These are phyloP conservation scores for Microthlaspi erraticum DNA, from an alignment of 345 rosid genomes.

Conservation along the genomic window DNA sequence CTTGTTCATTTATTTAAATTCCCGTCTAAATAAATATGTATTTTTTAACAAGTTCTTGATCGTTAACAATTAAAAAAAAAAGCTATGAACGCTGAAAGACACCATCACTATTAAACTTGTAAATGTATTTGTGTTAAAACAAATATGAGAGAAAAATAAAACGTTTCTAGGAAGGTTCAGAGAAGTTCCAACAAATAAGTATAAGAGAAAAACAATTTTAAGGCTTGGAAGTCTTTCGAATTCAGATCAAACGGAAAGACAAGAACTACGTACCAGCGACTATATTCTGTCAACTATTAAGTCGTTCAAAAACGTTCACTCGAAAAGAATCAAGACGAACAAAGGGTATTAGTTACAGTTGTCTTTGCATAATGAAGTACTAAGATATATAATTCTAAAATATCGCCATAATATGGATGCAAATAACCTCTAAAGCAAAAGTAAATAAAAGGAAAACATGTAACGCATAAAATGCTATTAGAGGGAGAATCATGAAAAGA, in stretches of 20 bases:
- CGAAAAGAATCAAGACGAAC: neutral
- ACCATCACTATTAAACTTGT: neutral
- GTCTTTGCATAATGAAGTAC: conserved; percentile 4
- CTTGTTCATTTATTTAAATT: conserved; percentile 16
- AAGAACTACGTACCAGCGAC: neutral
- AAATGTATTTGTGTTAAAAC: neutral
- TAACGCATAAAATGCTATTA: conserved; percentile 5
- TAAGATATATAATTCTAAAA: neutral
- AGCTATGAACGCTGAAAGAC: neutral
- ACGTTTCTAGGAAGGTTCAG: neutral
- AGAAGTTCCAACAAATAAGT: neutral
- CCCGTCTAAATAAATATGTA: neutral
- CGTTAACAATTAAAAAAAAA: neutral
- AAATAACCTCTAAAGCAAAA: conserved; percentile 15
- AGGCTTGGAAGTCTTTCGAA: neutral
- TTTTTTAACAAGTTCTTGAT: neutral
- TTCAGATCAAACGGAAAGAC: neutral
- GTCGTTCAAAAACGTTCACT: neutral
- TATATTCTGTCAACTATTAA: neutral
- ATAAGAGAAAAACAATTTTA: neutral
- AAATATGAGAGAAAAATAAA: neutral
- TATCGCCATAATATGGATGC: conserved; percentile 1
- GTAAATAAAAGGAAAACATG: neutral
- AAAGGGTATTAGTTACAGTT: neutral
- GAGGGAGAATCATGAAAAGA: conserved; percentile 15